phyloP scores from a whole-genome alignment of 148 eudicot genomes.

The Rhododendron henanense region DNA sequence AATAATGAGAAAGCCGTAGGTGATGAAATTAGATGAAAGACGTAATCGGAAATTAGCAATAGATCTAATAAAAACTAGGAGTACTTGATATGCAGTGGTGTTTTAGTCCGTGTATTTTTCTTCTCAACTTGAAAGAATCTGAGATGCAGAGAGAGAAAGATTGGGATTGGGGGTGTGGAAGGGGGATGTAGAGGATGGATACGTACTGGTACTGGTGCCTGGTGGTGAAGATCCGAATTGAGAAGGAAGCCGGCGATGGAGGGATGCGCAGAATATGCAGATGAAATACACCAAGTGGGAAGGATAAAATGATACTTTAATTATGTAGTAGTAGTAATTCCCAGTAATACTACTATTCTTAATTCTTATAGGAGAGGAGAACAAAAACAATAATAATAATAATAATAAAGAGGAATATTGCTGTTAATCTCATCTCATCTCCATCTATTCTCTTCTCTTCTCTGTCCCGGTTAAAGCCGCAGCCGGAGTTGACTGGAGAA shows the following conservation, averaged over 20 bases:
- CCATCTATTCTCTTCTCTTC: too few relatives aligned
- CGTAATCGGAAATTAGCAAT: not conserved
- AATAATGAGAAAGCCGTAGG: not conserved
- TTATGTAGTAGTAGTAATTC: not conserved
- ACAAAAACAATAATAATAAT: not conserved
- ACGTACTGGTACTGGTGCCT: not conserved
- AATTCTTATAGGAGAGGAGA: not conserved
- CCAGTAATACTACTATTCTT: too few relatives aligned
- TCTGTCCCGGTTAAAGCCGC: not conserved
- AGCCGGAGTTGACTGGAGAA: not conserved
- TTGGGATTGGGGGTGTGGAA: not conserved
- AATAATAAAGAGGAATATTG: not conserved
- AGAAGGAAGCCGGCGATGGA: conserved; percentile 1
- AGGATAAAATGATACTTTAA: not conserved
- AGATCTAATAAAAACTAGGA: not conserved
- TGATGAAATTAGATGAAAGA: not conserved
- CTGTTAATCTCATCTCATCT: not conserved
- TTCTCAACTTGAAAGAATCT: not conserved
- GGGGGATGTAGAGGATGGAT: not conserved
- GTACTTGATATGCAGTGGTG: not conserved
- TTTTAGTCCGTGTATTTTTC: not conserved
- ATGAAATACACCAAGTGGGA: not conserved
- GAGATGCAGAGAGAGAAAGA: not conserved
- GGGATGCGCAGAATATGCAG: not conserved
- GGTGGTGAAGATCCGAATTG: not conserved